Conservation (phyloP, 495 filamentous ascomycete genomes). For the Aspergillus cristatus region DNA sequence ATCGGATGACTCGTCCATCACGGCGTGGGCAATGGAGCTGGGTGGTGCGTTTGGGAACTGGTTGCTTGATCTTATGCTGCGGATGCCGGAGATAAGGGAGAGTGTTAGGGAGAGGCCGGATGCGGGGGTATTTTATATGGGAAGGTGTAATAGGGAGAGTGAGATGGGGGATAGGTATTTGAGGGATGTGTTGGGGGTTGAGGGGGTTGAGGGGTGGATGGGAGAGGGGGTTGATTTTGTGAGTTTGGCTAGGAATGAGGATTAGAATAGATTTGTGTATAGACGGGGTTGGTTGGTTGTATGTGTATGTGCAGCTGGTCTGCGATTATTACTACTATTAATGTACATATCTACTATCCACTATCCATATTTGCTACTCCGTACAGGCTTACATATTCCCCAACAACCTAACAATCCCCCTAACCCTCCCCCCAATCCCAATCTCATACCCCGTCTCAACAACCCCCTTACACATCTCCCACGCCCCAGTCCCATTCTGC, state of each 20-base stretch:
- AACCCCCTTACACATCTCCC: constrained; percentile 52
- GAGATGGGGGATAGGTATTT: constrained; percentile 18
- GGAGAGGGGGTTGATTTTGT: constrained; percentile 11
- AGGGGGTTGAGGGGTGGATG: constrained; percentile 16
- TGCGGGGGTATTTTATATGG: constrained; percentile 19
- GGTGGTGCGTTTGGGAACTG: constrained; percentile 20
- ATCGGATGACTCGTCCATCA: constrained; percentile 21
- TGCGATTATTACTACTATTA: neutral
- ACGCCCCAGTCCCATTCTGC: constrained; percentile 43
- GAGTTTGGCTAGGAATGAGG: neutral
- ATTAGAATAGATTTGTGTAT: no score
- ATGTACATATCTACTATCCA: neutral
- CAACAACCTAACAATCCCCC: constrained; percentile 40
- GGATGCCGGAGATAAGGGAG: constrained; percentile 19
- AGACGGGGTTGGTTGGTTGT: no score
- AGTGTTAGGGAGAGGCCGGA: constrained; percentile 4
- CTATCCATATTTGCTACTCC: no score
- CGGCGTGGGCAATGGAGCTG: constrained; percentile 25
- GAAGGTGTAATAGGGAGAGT: constrained; percentile 15
- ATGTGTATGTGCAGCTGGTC: no score
- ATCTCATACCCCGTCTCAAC: constrained; percentile 56
- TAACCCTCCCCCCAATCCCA: constrained; percentile 34
- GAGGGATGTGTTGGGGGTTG: constrained; percentile 17
- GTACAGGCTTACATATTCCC: constrained; percentile 38
- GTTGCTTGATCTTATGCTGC: constrained; percentile 29